These are phyloP conservation scores for Diaporthe humulicola DNA, from an alignment of 2,329 filamentous ascomycete species.

Conservation along the genomic window DNA sequence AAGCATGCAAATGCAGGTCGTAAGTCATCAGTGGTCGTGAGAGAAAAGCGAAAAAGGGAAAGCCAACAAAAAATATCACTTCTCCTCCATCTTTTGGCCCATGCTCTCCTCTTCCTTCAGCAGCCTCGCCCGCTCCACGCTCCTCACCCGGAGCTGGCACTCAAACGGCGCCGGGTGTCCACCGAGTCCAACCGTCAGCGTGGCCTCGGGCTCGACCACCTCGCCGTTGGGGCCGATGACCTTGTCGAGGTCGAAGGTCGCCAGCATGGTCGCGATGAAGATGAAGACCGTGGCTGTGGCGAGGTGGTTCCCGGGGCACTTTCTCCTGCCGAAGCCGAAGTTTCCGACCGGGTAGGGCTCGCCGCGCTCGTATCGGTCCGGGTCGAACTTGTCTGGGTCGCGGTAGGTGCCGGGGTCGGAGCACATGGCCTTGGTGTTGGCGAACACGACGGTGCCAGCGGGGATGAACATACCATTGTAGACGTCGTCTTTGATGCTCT, in stretches of 20 bases:
- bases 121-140: constrained; percentile 31
- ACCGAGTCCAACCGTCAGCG: constrained; percentile 43
- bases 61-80: neutral
- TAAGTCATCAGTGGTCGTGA: constrained; percentile 28
- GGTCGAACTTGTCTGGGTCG: constrained; percentile 59
- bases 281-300: constrained; percentile 49
- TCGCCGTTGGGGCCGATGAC: constrained; percentile 40
- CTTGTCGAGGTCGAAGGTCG: constrained; percentile 40
- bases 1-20: constrained; percentile 22
- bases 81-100: neutral
- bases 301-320: constrained; percentile 49
- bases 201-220: constrained; percentile 41
- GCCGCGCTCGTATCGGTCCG: constrained; percentile 59
- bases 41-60: too few relatives aligned
- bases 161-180: constrained; percentile 43
- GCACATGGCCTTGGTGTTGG: constrained; percentile 60
- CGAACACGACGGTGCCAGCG: constrained; percentile 58
- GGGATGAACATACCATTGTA: constrained; percentile 71
- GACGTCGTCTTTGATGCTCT: constrained; percentile 65
- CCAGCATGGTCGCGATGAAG: constrained; percentile 53
- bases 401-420: constrained; percentile 55
- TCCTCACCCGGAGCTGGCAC: constrained; percentile 39
- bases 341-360: constrained; percentile 61
- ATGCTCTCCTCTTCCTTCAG: constrained; percentile 10
- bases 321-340: constrained; percentile 66